A percentile compares a stretch with the other conserved stretches of the same genome.
These are phyloP conservation scores for Pseudogymnoascus sp. DNA, from an alignment of 2,329 filamentous ascomycete genomes.

Conservation along the genomic window DNA sequence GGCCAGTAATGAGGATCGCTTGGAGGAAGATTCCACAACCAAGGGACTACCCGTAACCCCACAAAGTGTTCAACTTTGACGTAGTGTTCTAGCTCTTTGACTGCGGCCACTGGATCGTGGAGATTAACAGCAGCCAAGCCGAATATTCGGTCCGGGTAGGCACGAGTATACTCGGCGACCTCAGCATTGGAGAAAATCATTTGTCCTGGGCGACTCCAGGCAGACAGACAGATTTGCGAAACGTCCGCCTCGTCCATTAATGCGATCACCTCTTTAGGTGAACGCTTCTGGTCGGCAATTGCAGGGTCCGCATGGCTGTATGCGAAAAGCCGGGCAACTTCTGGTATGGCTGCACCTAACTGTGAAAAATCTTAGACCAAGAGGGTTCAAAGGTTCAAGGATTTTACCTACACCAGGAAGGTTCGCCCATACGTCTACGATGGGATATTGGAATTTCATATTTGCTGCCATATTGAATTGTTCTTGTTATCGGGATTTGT, in stretches of 20 bases:
- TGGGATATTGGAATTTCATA: background rate
- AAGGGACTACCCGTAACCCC: slow-evolving; percentile 22
- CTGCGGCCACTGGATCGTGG: slow-evolving; percentile 20
- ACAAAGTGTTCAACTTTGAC: slow-evolving; percentile 22
- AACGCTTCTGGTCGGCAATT: slow-evolving; percentile 11
- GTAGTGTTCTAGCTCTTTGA: slow-evolving; percentile 23
- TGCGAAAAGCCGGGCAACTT: slow-evolving; percentile 11
- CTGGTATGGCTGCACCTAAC: slow-evolving; percentile 9
- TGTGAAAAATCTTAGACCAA: background rate
- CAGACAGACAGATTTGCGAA: slow-evolving; percentile 17
- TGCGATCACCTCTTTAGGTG: slow-evolving; percentile 16
- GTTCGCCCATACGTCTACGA: slow-evolving; percentile 13
- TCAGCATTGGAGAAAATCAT: slow-evolving; percentile 20
- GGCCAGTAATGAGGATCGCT: slow-evolving; percentile 24
- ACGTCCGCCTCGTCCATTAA: slow-evolving; percentile 19
- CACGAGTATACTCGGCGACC: slow-evolving; percentile 20
- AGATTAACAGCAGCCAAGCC: slow-evolving; percentile 23
- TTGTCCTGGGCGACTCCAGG: slow-evolving; percentile 19
- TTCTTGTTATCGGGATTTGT: background rate
- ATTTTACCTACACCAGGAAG: slow-evolving; percentile 8
- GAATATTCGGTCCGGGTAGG: slow-evolving; percentile 21
- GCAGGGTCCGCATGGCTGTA: slow-evolving; percentile 10
- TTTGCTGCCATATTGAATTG: background rate
- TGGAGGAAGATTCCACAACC: slow-evolving; percentile 23
- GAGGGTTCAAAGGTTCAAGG: background rate